Base-by-base conservation (phyloP, 352 stramenopile genomes). In the Pythium inflatum region DNA sequence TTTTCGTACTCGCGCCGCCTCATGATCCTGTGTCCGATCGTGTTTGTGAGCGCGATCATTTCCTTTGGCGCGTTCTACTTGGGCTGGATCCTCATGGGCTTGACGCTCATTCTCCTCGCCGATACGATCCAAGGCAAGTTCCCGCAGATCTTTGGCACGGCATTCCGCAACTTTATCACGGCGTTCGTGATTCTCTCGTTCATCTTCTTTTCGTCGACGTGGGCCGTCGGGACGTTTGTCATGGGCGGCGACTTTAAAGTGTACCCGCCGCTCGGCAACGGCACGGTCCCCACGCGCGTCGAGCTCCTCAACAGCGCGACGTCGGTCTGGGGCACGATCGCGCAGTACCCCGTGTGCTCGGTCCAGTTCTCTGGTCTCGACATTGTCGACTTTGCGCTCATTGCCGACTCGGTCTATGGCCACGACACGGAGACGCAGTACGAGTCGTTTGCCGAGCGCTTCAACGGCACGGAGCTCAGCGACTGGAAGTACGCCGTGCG, bases 141-240 rank as follows among this genome's bases (percentile, higher is more conserved):
- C 64, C 87, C 89, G 33, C 87, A 93, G 78, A 90, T 94, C 56
- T 96, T 96, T 38, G 88, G 88, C n/a, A 71, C 81, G 25, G 88
- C 88, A 2, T 96, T 96, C 78, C 89, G 89, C 66, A 87, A 83
- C 18, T 96, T 96, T 57, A 93, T 96, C 76, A 92, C 84, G 24
- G 78, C 80, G 30, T 94, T 96, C 60, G 85, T 96, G 7, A 71
- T 94, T 43, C 48, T 96, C 9, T 94, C 87, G 38, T 94, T 94
- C 53, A 76, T 94, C 9, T 96, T 96, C 70, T 96, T 96, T 70
- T 91, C 88, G 54, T 93, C 87, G 18, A 90, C 87, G 49, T 96
- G 87, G 83, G 85, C 82, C n/a, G 77, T 96, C 30, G 88, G 88
- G 43, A 96, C 87, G 24, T 96, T 96, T 59, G 85, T 96, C n/a